Conservation (phyloP, 768 basidiomycete species). For the Cantharellus cinnabarinus region DNA sequence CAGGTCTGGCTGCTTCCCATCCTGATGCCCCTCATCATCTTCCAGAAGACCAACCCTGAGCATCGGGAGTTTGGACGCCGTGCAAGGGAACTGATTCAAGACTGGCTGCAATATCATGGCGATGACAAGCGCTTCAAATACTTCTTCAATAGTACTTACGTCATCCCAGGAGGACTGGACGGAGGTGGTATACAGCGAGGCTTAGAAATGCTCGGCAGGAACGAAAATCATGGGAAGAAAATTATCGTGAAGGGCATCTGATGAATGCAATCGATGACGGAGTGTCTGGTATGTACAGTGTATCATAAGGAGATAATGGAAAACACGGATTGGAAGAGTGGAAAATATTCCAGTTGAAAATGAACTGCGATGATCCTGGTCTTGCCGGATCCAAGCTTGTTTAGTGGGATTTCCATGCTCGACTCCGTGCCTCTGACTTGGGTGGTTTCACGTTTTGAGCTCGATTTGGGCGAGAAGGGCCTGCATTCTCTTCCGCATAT, state of each 20-base stretch:
- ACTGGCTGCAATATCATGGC: too few relatives aligned
- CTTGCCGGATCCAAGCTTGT: too few relatives aligned
- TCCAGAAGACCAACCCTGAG: background rate
- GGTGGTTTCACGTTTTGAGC: background rate
- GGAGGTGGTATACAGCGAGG: background rate
- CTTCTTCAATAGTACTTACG: background rate
- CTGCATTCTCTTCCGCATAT: constrained; percentile 19
- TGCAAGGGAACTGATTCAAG: background rate
- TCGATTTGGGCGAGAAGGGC: constrained; percentile 12
- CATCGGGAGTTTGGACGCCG: background rate
- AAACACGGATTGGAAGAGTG: too few relatives aligned
- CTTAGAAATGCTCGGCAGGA: background rate
- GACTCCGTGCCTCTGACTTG: too few relatives aligned
- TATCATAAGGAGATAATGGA: too few relatives aligned
- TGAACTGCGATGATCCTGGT: too few relatives aligned
- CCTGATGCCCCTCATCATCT: background rate
- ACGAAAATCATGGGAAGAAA: background rate
- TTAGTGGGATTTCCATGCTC: too few relatives aligned
- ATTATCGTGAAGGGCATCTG: background rate
- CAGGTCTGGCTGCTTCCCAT: too few relatives aligned
- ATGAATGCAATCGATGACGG: background rate
- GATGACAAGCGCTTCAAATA: background rate
- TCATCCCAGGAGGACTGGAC: background rate
- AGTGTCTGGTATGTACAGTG: too few relatives aligned
- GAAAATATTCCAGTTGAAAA: too few relatives aligned